Conservation (phyloP, 768 basidiomycete species). For the Leccinum uliginosum region DNA sequence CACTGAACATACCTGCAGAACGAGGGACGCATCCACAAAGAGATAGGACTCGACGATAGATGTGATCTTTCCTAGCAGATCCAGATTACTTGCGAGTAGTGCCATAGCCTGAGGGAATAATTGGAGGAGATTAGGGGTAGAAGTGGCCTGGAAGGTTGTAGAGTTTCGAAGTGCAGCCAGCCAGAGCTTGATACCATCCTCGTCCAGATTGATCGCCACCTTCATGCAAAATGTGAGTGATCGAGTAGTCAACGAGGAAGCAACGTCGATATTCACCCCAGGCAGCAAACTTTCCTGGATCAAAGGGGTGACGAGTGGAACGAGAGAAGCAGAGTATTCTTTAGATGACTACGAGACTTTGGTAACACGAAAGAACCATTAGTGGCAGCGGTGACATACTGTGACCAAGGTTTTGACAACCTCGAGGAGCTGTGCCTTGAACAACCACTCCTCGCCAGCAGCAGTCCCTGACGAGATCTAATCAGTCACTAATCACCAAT, state of each 20-base stretch:
- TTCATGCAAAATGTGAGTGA: conserved; percentile 27
- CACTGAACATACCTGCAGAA: conserved; percentile 55
- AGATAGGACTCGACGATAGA: conserved; percentile 74
- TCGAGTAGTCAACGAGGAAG: neutral
- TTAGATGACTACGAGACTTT: conserved; percentile 53
- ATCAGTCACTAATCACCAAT: conserved; percentile 3
- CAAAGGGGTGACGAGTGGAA: conserved; percentile 55
- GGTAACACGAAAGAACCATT: neutral
- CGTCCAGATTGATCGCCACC: conserved; percentile 68
- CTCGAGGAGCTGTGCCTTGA: conserved; percentile 66
- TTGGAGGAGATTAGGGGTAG: conserved; percentile 52
- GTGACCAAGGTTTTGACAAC: conserved; percentile 67
- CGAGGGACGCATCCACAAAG: conserved; percentile 56
- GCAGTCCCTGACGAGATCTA: conserved; percentile 49
- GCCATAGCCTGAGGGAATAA: conserved; percentile 60
- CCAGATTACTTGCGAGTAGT: conserved; percentile 66
- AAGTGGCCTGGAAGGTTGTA: conserved; percentile 42
- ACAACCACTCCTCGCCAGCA: conserved; percentile 64
- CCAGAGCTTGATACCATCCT: conserved; percentile 79
- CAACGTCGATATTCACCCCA: conserved; percentile 35
- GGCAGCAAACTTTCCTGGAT: conserved; percentile 61
- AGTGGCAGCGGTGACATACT: conserved; percentile 35
- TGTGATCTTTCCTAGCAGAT: conserved; percentile 65
- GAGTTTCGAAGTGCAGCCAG: conserved; percentile 64
- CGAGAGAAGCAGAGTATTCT: conserved; percentile 53